Evolutionary conservation across 352 stramenopile genomes (phyloP), one percentile per base, ranked within the genome.

Genomic region (Phytophthora cajani): DNA sequence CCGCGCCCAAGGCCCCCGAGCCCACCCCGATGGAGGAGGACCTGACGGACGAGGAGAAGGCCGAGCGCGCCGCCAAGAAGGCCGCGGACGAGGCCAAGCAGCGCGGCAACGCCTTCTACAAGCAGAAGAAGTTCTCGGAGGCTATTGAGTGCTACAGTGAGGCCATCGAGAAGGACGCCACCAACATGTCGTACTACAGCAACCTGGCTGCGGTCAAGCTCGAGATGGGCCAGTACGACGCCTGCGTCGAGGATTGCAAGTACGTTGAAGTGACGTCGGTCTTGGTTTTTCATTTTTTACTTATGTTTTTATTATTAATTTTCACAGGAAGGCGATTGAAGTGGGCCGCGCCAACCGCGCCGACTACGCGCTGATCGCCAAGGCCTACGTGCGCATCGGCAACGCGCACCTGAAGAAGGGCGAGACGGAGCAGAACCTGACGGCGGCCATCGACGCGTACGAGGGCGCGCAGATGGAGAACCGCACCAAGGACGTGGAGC

Each of bases 131-230:
- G 70, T 99, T 99, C 72, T 84, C 96, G 1, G 89, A 96, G 52
- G 89, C 89, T 25, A 81, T 99, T 27, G 90, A 84, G 60, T 93
- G 92, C 59, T 99, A 99, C 85, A 89, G 98, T 23, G 96, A 99
- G 74, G 97, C 97, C 2, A 98, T 99, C 67, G 89, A 84, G 36
- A 89, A 99, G 67, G 92, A 99, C 79, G 85, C 87, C 12, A 95
- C 86, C 54, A 99, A 99, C 84, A 98, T 99, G 81, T 93, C 95
- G 33, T 99, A 98, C 82, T 79, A 98, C 58, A 98, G 89, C 65
- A 99, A 99, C 84, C 96, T 98, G 72, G 97, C 97, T 14, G 97
- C 98, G 16, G 97, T 99, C 30, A 96, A 96, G 63, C 95, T 99
- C 63, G 98, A 99, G 60, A 91, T 96, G 79, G 98, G 97, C 67